These are phyloP conservation scores for Crithidia thermophila DNA, from an alignment of 208 protist species.

Conservation along the genomic window DNA sequence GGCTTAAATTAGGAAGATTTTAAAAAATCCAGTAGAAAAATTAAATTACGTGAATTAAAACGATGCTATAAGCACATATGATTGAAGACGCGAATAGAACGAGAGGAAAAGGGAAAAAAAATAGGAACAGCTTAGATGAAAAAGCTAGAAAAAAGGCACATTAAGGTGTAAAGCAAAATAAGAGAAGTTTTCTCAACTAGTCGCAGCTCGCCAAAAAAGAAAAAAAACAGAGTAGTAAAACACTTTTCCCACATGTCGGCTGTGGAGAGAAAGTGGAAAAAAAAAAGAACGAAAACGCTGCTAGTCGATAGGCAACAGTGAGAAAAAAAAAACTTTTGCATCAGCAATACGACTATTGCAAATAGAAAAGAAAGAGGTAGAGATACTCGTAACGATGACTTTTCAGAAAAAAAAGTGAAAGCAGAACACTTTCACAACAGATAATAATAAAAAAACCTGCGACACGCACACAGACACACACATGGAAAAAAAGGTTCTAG, in stretches of 20 bases:
- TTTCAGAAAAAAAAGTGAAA: no score
- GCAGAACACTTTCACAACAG: background rate
- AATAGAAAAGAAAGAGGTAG: slow-evolving; percentile 6
- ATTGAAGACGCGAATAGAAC: no score
- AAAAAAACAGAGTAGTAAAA: no score
- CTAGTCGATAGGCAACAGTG: background rate
- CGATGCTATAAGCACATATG: no score
- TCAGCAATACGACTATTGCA: background rate
- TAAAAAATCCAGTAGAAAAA: no score
- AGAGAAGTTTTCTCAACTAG: background rate
- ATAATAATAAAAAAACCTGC: slow-evolving; percentile 10
- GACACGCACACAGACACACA: slow-evolving; percentile 1
- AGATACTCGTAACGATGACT: no score
- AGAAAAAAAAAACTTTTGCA: slow-evolving; percentile 3
- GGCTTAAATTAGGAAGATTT: no score
- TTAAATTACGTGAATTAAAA: no score
- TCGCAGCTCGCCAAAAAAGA: background rate
- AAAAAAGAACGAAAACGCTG: background rate
- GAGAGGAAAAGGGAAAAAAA: no score
- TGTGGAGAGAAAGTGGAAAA: background rate
- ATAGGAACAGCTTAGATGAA: background rate
- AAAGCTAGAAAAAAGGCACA: slow-evolving; percentile 1
- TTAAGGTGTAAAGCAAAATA: background rate
- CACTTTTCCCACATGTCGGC: no score
- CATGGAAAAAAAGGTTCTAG: background rate